Conservation (phyloP, 345 rosid species). For the Eucalyptus sideroxylon region DNA sequence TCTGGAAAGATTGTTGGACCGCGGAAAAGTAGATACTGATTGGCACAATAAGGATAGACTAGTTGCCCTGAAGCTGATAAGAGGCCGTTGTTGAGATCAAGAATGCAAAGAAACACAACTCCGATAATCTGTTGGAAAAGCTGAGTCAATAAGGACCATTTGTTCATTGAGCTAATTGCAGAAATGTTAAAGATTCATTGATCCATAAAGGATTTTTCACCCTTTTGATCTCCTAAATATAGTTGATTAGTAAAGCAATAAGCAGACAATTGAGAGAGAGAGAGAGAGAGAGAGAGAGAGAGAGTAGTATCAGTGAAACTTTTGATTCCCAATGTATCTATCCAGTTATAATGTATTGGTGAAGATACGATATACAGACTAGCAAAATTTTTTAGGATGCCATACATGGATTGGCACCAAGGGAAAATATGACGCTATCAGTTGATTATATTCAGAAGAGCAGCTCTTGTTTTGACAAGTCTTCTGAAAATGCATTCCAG, state of each 20-base stretch:
- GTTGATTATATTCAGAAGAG: slow-evolving; percentile 22
- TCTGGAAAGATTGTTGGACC: not conserved
- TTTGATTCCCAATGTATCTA: not conserved
- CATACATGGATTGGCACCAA: not conserved
- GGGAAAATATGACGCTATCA: not conserved
- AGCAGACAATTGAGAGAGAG: not conserved
- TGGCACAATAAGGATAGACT: not conserved
- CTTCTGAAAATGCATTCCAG: slow-evolving; percentile 24
- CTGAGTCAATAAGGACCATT: not conserved
- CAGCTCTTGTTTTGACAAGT: slow-evolving; percentile 33
- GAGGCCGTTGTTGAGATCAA: not conserved
- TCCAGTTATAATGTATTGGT: not conserved
- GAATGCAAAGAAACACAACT: not conserved
- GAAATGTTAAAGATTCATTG: not conserved
- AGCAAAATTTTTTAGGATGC: not conserved
- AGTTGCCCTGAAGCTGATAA: not conserved
- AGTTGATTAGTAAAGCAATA: not conserved
- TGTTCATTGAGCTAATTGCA: not conserved
- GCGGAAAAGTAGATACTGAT: not conserved
- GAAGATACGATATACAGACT: not conserved
- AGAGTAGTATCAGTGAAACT: not conserved
- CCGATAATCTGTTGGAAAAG: not conserved
- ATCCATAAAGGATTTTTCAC: not conserved
- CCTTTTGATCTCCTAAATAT: not conserved
- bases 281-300: not conserved